These are phyloP conservation scores for Raphanus sativus DNA, from an alignment of 345 rosid genomes.

Conservation along the genomic window DNA sequence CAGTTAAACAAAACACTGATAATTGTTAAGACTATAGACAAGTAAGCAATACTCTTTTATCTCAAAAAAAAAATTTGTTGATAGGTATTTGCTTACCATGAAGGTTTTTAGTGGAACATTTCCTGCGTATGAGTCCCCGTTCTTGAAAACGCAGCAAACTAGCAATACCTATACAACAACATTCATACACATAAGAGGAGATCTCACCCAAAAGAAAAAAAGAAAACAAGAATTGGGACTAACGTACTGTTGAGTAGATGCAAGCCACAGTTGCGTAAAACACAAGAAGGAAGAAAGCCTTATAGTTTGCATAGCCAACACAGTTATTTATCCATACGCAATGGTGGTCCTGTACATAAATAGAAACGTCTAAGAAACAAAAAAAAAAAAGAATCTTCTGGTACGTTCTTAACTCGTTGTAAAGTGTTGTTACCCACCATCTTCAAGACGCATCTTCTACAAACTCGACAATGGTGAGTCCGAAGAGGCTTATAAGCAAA, in stretches of 20 bases:
- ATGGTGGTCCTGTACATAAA: conserved; percentile 70
- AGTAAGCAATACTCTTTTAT: neutral
- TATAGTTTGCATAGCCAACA: conserved; percentile 89
- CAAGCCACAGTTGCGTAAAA: conserved; percentile 61
- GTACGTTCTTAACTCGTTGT: neutral
- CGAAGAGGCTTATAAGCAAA: conserved; percentile 74
- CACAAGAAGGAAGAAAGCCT: conserved; percentile 71
- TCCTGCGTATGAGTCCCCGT: conserved; percentile 44
- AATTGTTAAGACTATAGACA: neutral
- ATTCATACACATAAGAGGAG: conserved; percentile 11
- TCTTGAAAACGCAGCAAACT: conserved; percentile 45
- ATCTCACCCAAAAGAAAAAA: neutral
- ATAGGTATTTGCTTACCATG: conserved; percentile 47
- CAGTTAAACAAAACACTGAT: neutral
- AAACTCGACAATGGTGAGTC: conserved; percentile 89
- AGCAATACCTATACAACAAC: conserved; percentile 49
- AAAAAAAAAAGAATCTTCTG: conserved; percentile 11
- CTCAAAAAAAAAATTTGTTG: neutral
- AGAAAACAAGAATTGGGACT: neutral
- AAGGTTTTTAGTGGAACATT: conserved; percentile 44
- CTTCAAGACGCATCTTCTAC: conserved; percentile 84
- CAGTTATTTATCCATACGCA: conserved; percentile 93
- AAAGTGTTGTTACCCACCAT: conserved; percentile 59
- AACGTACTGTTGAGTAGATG: conserved; percentile 64
- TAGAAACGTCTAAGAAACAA: neutral